Evolutionary conservation across 2,329 filamentous ascomycete species (phyloP), one percentile per base, ranked within the genome.

Genomic region (Colletotrichum sublineola): DNA sequence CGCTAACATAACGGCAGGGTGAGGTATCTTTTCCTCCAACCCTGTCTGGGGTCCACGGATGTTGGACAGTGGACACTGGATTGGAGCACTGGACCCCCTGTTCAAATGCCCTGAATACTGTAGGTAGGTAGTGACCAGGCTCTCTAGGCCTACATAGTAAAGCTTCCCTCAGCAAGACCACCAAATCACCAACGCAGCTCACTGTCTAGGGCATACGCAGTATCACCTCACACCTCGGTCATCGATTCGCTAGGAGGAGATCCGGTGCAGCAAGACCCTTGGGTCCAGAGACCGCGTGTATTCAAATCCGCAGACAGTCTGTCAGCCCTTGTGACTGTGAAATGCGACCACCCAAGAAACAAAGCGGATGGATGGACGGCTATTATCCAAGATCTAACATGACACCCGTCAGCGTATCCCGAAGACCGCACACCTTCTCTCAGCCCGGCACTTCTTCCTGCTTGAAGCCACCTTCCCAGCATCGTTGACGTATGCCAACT

Each of bases 201-300:
- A 73, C 70, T 42, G 40, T 53, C 38, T 58, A 72, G 68, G 58
- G 68, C 65, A 68, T 33, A 44, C 42, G 15, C 6, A 44, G 42
- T 46, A 64, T 69, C 55, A 65, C 66, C 55, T 72, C 67, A 72
- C 48, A 69, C 60, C 36, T 53, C 61, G n/a, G 48, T 42, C 61
- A 42, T 36, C 44, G 50, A 52, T 52, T 42, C 63, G 69, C 63
- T 69, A 52, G 58, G 46, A 18, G 36, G 33, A 53, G 46, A 42
- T 42, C 61, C 14, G 36, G 24, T 53, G 33, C 48, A 53, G 46
- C 48, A 63, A 42, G 61, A 63, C 61, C 36, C 61, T 53, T 53
- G 40, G 53, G 46, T 63, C 36, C 9, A 52, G 46, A 33, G n/a
- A 46, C 20, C 24, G 31, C 31, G 20, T 44, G 58, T 33, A 24